Evolutionary conservation across 345 rosid genomes (phyloP).

Genomic region (Kernera saxatilis): DNA sequence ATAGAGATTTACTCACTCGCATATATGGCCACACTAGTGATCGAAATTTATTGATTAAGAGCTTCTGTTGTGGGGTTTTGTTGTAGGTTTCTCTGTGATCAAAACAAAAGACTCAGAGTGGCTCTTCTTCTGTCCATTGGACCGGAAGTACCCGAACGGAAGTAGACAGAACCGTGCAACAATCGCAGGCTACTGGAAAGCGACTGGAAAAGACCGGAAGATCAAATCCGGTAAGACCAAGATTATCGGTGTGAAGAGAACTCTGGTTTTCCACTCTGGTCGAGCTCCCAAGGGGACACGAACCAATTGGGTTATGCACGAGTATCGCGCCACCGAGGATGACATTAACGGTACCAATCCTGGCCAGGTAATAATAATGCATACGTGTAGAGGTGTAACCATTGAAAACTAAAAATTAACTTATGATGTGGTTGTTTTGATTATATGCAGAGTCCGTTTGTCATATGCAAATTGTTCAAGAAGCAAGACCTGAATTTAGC

Average conservation of each 20-base stretch:
- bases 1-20: background rate
- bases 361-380: slow-evolving; percentile 61
- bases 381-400: background rate
- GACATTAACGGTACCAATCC: slow-evolving; percentile 74
- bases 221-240: slow-evolving; percentile 37
- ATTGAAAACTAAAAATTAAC: background rate
- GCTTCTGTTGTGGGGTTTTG: background rate
- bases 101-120: slow-evolving; percentile 64
- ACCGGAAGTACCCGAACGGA: slow-evolving; percentile 86
- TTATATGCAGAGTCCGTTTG: slow-evolving; percentile 53
- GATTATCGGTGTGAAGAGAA: slow-evolving; percentile 83
- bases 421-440: slow-evolving; percentile 5
- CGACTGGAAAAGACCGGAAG: slow-evolving; percentile 83
- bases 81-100: slow-evolving; percentile 58
- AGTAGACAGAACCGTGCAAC: slow-evolving; percentile 82
- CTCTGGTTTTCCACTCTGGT: slow-evolving; percentile 80
- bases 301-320: slow-evolving; percentile 91
- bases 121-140: slow-evolving; percentile 95
- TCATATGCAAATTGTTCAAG: slow-evolving; percentile 62
- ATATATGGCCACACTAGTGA: background rate
- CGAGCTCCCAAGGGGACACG: slow-evolving; percentile 76
- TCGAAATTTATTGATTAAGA: background rate
- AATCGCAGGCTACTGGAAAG: slow-evolving; percentile 80
- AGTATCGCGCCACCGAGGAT: slow-evolving; percentile 64
- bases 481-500: slow-evolving; percentile 42